These are phyloP conservation scores for Ustilago hordei DNA, from an alignment of 1,284 basidiomycete species.

Conservation along the genomic window DNA sequence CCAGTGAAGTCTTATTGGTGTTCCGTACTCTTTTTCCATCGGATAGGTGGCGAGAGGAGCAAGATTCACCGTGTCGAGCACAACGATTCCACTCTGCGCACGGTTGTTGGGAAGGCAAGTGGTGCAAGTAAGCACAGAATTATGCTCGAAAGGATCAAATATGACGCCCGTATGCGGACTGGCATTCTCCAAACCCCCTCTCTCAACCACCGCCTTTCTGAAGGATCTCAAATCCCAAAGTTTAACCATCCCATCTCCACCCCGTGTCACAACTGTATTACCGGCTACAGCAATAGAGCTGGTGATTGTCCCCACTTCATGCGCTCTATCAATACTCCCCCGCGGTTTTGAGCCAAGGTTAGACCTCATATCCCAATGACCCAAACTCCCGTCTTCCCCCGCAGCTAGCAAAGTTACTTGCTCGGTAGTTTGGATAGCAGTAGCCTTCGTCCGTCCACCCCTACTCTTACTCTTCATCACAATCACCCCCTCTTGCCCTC, in stretches of 20 bases:
- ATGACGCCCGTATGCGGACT: conserved; percentile 91
- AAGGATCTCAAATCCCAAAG: conserved; percentile 91
- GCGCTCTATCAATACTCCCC: conserved; percentile 85
- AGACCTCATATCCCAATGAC: conserved; percentile 90
- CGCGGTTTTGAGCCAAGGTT: conserved; percentile 88
- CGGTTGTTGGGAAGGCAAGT: not conserved
- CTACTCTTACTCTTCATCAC: conserved; percentile 95
- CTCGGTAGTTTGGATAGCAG: conserved; percentile 70
- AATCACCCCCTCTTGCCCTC: conserved; percentile 84
- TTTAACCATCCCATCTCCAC: conserved; percentile 95
- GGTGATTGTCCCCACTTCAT: conserved; percentile 83
- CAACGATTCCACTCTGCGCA: conserved; percentile 21
- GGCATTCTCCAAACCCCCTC: conserved; percentile 78
- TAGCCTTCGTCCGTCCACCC: conserved; percentile 93
- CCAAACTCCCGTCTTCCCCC: conserved; percentile 88
- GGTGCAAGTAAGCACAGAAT: conserved; percentile 82
- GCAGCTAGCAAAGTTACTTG: conserved; percentile 70
- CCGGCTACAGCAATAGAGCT: conserved; percentile 85
- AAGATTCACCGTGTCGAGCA: conserved; percentile 37
- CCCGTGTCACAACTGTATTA: conserved; percentile 78
- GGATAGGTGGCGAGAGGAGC: conserved; percentile 7
- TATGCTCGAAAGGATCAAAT: conserved; percentile 88
- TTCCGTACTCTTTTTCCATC: not conserved
- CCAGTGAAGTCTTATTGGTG: conserved; percentile 51
- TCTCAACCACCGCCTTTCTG: conserved; percentile 81